Conservation (phyloP, 768 basidiomycete genomes). For the Mycena pura region DNA sequence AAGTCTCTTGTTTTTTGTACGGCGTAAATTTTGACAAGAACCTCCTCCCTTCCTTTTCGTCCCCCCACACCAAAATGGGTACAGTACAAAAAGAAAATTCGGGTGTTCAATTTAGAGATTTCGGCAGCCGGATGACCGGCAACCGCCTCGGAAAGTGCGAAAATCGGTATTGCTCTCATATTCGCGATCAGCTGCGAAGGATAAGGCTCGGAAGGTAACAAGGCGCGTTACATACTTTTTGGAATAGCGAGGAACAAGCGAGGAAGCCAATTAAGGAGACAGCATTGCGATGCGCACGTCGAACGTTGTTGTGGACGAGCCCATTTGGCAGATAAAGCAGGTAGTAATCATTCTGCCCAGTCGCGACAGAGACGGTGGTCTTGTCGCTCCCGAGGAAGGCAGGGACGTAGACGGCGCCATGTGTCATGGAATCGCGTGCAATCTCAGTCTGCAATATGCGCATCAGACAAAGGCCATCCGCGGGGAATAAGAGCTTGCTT, state of each 20-base stretch:
- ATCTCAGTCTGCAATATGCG: conserved; percentile 10
- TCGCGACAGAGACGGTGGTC: conserved; percentile 30
- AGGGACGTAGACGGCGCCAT: conserved; percentile 24
- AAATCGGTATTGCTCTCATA: neutral
- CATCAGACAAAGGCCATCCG: neutral
- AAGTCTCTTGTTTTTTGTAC: neutral
- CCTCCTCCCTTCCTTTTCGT: neutral
- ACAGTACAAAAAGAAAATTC: neutral
- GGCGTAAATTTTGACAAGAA: neutral
- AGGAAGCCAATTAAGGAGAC: conserved; percentile 24
- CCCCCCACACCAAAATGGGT: neutral
- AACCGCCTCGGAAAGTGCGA: conserved; percentile 31
- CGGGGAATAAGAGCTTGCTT: conserved; percentile 8
- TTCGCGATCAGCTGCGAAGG: neutral
- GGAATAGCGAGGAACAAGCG: too few relatives aligned
- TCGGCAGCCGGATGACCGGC: neutral
- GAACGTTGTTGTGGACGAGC: conserved; percentile 27
- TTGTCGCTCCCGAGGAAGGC: conserved; percentile 31
- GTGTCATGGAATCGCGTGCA: conserved; percentile 15
- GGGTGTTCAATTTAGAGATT: neutral
- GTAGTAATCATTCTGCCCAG: conserved; percentile 30
- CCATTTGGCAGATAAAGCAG: conserved; percentile 25
- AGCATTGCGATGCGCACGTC: conserved; percentile 27
- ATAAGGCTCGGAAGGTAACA: neutral
- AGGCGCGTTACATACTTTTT: conserved; percentile 18